Percentiles rank a stretch among this genome's conserved stretches.
Evolutionary conservation across 192 early-diverging fungal species (phyloP).

Genomic region (Coemansia sp.): DNA sequence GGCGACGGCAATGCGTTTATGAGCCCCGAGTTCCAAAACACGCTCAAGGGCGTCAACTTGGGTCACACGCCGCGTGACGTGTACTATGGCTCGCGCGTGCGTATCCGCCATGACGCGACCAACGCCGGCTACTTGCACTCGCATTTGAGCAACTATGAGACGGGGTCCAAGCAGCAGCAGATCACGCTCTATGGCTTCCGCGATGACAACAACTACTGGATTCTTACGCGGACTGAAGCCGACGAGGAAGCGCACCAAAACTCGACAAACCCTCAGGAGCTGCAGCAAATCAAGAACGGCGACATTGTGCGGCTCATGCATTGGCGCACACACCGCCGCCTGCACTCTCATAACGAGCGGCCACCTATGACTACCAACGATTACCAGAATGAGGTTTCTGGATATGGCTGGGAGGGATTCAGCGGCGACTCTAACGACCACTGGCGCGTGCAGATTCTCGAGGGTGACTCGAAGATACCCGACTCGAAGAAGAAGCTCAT

Average conservation of each 20-base stretch:
- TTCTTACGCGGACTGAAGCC: conserved; percentile 45
- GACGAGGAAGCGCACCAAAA: conserved; percentile 7
- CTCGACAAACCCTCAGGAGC: conserved; percentile 28
- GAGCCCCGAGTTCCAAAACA: conserved; percentile 86
- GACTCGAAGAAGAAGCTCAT: conserved; percentile 56
- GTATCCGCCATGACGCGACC: conserved; percentile 39
- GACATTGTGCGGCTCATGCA: conserved; percentile 75
- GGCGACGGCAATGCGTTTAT: conserved; percentile 89
- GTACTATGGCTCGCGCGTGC: conserved; percentile 53
- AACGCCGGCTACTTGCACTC: conserved; percentile 57
- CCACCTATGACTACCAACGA: conserved; percentile 65
- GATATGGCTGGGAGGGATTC: conserved; percentile 69
- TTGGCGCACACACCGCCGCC: conserved; percentile 55
- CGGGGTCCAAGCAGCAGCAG: conserved; percentile 77
- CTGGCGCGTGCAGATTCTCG: conserved; percentile 76
- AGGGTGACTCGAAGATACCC: conserved; percentile 42
- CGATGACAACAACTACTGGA: conserved; percentile 89
- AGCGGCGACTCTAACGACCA: conserved; percentile 89
- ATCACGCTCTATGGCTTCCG: conserved; percentile 74
- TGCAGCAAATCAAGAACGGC: conserved; percentile 60
- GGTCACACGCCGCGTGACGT: conserved; percentile 45
- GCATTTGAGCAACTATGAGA: conserved; percentile 63
- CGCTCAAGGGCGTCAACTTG: conserved; percentile 62
- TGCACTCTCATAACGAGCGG: conserved; percentile 75
- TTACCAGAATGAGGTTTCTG: conserved; percentile 71